Conservation (phyloP, 495 filamentous ascomycete genomes). For the Penicillium ucsense region DNA sequence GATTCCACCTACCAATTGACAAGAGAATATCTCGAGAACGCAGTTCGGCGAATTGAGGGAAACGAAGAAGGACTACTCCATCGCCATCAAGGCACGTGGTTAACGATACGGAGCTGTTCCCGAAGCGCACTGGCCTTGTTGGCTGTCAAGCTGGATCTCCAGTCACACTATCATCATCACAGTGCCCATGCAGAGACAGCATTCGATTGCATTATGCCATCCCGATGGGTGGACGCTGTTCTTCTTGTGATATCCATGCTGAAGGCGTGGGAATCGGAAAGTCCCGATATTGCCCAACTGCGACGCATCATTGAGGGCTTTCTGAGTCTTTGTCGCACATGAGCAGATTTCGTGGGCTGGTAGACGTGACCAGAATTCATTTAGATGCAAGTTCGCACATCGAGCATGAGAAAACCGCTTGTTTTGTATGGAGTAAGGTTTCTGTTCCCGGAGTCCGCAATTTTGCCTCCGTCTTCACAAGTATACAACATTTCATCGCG, state of each 20-base stretch:
- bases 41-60: not conserved
- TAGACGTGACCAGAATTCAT: no score
- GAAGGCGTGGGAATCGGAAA: not conserved
- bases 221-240: not conserved
- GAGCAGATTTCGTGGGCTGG: not conserved
- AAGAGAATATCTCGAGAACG: not conserved
- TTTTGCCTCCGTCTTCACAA: no score
- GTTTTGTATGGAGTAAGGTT: no score
- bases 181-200: not conserved
- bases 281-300: not conserved
- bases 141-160: not conserved
- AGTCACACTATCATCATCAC: not conserved
- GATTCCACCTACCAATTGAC: not conserved
- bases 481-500: no score
- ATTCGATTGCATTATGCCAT: not conserved
- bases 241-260: not conserved
- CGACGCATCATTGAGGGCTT: not conserved
- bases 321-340: not conserved
- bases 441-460: no score
- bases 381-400: no score
- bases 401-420: no score
- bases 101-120: not conserved
- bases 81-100: not conserved
- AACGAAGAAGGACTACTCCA: not conserved
- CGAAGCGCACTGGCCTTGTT: not conserved